phyloP scores from a whole-genome alignment of 2,329 filamentous ascomycete species.

The Cladophialophora immunda region DNA sequence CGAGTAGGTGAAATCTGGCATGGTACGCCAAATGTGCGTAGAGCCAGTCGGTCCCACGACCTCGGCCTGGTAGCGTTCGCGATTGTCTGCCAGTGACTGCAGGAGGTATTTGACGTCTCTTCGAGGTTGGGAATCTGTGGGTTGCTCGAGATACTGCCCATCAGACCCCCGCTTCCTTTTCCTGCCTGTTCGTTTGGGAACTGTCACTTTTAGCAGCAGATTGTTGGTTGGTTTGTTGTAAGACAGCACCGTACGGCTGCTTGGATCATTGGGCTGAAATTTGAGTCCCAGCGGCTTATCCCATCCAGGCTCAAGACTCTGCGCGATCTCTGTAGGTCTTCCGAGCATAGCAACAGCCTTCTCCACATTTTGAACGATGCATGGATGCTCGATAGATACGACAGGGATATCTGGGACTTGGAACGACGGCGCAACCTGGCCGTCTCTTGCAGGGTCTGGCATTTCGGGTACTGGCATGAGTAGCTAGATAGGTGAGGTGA shows the following conservation, averaged over 20 bases:
- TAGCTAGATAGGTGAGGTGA: not conserved
- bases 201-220: slow-evolving; percentile 82
- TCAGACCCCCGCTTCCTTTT: slow-evolving; percentile 83
- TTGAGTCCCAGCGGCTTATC: slow-evolving; percentile 71
- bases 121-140: slow-evolving; percentile 52
- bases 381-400: slow-evolving; percentile 72
- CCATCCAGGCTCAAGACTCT: slow-evolving; percentile 57
- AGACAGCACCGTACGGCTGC: slow-evolving; percentile 80
- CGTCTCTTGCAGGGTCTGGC: not conserved
- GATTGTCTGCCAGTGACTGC: slow-evolving; percentile 75
- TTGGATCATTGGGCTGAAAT: slow-evolving; percentile 79
- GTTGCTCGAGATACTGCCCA: slow-evolving; percentile 67
- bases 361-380: slow-evolving; percentile 70
- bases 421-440: slow-evolving; percentile 56
- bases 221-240: slow-evolving; percentile 80
- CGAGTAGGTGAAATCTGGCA: slow-evolving; percentile 84
- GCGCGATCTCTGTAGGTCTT: slow-evolving; percentile 62
- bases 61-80: slow-evolving; percentile 71
- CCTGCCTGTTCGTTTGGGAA: slow-evolving; percentile 85
- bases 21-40: slow-evolving; percentile 85
- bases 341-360: slow-evolving; percentile 71
- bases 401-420: slow-evolving; percentile 62
- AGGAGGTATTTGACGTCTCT: slow-evolving; percentile 65
- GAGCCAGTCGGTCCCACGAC: slow-evolving; percentile 76
- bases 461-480: slow-evolving; percentile 7